Evolutionary conservation across 1,139 yeast species (phyloP), one percentile per base, ranked within the genome.

Genomic region (Taiozyma sp.): DNA sequence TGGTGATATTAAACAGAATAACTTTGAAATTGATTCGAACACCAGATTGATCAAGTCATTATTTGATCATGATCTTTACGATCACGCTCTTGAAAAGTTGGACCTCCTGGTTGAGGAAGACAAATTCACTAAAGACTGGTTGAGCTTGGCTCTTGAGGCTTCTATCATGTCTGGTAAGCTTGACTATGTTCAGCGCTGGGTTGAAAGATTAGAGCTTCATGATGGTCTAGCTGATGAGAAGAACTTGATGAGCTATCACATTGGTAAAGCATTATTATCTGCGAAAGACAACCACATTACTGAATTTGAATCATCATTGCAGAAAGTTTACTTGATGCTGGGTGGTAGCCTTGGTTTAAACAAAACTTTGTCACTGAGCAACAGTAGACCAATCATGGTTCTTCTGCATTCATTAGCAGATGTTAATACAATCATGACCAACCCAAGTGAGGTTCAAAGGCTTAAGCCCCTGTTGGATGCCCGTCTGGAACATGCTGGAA

Each of bases 401-500:
- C 80, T 81, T 54, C 70, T 91, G 9, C 97, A 91, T 63, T 80
- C 86, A 5, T 65, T 90, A 14, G 78, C 83, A 52, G 97, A 91
- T 62, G 67, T 88, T 60, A 40, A 56, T 61, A 28, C 62, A 62
- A 29, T 64, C 51, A 50, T 66, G 51, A 48, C 51, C 37, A 41
- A 26, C 9, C n/a, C 57, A n/a, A 50, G 60, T 6, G 21, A 42
- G n/a, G 57, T 73, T 30, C 68, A 69, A 39, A 58, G 47, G 2
- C 21, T 50, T 30, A 53, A 47, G 28, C 35, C 45, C 1, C 46
- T 56, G 40, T 47, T 61, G 52, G 53, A 58, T 39, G 28, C 43
- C 21, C 69, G 89, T 50, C 61, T 80, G 35, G 62, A 68, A 5
- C 77, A 81, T 53, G 70, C 78, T 9, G 87, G 85, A 40, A 82